A percentile compares a stretch with the other conserved stretches of the same genome.
Evolutionary conservation across 2,329 filamentous ascomycete species (phyloP).

Genomic region (Pyrenochaeta sp.): DNA sequence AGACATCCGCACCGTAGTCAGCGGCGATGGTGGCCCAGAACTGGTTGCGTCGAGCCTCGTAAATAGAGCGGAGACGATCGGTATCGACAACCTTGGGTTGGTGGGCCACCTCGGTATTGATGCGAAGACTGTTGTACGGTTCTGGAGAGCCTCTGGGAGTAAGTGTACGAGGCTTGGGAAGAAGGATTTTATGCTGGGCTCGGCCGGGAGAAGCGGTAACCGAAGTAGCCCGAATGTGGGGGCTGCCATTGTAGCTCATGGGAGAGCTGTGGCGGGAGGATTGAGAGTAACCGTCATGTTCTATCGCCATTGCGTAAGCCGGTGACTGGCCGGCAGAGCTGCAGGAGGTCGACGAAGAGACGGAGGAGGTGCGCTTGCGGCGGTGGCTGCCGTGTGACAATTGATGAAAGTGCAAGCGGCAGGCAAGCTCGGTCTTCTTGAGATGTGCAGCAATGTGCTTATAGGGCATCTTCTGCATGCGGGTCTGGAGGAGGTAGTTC

Average conservation of each 20-base stretch:
- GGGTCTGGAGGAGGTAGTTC: constrained; percentile 82
- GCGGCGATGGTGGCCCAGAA: constrained; percentile 78
- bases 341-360: constrained; percentile 63
- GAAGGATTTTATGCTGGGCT: constrained; percentile 61
- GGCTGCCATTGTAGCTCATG: constrained; percentile 56
- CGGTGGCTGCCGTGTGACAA: constrained; percentile 83
- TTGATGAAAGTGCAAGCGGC: constrained; percentile 87
- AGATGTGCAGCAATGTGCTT: constrained; percentile 87
- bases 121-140: constrained; percentile 52
- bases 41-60: constrained; percentile 71
- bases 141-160: constrained; percentile 50
- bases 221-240: constrained; percentile 39
- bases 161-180: constrained; percentile 69
- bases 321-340: constrained; percentile 46
- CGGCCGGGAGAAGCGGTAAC: constrained; percentile 63
- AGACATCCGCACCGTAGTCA: constrained; percentile 73
- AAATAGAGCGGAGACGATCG: constrained; percentile 73
- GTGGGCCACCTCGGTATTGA: constrained; percentile 55
- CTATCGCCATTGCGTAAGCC: constrained; percentile 50
- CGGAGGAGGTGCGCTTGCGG: constrained; percentile 77
- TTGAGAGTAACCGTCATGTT: constrained; percentile 48
- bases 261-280: constrained; percentile 52
- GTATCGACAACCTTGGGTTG: constrained; percentile 66
- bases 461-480: constrained; percentile 88
- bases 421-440: constrained; percentile 88